Percentiles rank a stretch among this genome's conserved stretches.
These are phyloP conservation scores for Amanita muscaria DNA, from an alignment of 768 basidiomycete species.

Conservation along the genomic window DNA sequence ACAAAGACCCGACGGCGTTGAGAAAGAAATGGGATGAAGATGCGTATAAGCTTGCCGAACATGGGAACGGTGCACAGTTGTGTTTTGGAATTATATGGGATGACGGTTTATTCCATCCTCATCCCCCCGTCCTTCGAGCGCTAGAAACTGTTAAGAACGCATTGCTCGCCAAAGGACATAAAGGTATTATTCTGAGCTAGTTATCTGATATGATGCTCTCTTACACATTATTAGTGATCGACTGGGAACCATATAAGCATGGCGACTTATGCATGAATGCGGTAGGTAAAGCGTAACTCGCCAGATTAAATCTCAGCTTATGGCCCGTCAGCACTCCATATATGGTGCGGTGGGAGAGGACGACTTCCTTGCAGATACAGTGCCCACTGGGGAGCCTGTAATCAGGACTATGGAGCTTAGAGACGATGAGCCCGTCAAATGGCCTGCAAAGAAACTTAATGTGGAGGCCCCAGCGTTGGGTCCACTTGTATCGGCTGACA, in stretches of 20 bases:
- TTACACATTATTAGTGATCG: slow-evolving; percentile 56
- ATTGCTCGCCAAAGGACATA: slow-evolving; percentile 52
- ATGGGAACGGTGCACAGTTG: slow-evolving; percentile 23
- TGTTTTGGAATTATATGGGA: slow-evolving; percentile 8
- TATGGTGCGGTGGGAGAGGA: slow-evolving; percentile 39
- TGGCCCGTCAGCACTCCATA: slow-evolving; percentile 25
- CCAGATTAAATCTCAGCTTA: not conserved
- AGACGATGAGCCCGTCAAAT: slow-evolving; percentile 11
- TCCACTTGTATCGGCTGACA: slow-evolving; percentile 16
- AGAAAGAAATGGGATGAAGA: slow-evolving; percentile 55
- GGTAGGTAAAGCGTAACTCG: slow-evolving; percentile 26
- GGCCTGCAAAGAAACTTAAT: not conserved
- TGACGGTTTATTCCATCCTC: slow-evolving; percentile 4
- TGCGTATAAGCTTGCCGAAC: slow-evolving; percentile 50
- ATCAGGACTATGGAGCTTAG: slow-evolving; percentile 38
- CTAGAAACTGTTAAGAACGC: slow-evolving; percentile 49
- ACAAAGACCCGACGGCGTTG: slow-evolving; percentile 48
- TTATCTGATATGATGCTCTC: not conserved
- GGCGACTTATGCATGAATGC: slow-evolving; percentile 30
- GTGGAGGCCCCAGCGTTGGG: slow-evolving; percentile 13
- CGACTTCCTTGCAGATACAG: slow-evolving; percentile 33
- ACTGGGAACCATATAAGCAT: slow-evolving; percentile 44
- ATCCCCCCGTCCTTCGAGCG: slow-evolving; percentile 54
- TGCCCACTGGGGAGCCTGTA: slow-evolving; percentile 44
- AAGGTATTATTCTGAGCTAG: slow-evolving; percentile 30